A percentile compares a stretch with the other conserved stretches of the same genome.
Evolutionary conservation across 805 yeast species (phyloP).

Genomic region (Debaryomyces tyrocola): DNA sequence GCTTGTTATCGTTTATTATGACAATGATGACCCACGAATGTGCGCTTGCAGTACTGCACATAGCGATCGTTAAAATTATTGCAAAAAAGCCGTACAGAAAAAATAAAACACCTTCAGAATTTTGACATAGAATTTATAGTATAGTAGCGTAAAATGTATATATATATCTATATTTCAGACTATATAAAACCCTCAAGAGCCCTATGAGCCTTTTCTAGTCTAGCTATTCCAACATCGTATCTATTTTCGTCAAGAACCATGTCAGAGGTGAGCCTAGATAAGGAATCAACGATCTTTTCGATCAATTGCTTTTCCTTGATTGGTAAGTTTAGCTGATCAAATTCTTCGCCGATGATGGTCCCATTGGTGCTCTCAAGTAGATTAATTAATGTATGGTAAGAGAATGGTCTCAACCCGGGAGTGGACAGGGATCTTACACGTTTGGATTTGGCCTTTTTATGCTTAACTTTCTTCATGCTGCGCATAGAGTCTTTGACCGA

Average conservation of each 20-base stretch:
- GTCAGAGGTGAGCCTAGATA: conserved; percentile 84
- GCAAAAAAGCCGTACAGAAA: too few relatives aligned
- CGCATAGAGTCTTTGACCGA: conserved; percentile 33
- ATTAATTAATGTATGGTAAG: conserved; percentile 47
- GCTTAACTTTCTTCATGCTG: conserved; percentile 17
- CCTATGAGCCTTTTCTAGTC: conserved; percentile 78
- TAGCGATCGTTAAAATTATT: too few relatives aligned
- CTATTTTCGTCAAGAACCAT: conserved; percentile 84
- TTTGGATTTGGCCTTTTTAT: conserved; percentile 14
- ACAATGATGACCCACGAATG: too few relatives aligned
- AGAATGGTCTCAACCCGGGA: conserved; percentile 33
- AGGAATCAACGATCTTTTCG: conserved; percentile 82
- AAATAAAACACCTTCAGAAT: too few relatives aligned
- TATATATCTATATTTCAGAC: background rate
- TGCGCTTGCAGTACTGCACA: too few relatives aligned
- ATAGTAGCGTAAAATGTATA: too few relatives aligned
- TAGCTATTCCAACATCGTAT: conserved; percentile 73
- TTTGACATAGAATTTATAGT: too few relatives aligned
- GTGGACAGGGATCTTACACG: conserved; percentile 6
- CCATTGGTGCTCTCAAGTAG: conserved; percentile 60
- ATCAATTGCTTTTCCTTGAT: conserved; percentile 73
- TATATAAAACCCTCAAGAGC: conserved; percentile 78
- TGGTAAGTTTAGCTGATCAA: conserved; percentile 71
- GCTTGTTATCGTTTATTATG: too few relatives aligned
- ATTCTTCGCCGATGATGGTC: conserved; percentile 66